phyloP scores from a whole-genome alignment of 2,329 filamentous ascomycete genomes.

The Aspergillus pseudotamarii region DNA sequence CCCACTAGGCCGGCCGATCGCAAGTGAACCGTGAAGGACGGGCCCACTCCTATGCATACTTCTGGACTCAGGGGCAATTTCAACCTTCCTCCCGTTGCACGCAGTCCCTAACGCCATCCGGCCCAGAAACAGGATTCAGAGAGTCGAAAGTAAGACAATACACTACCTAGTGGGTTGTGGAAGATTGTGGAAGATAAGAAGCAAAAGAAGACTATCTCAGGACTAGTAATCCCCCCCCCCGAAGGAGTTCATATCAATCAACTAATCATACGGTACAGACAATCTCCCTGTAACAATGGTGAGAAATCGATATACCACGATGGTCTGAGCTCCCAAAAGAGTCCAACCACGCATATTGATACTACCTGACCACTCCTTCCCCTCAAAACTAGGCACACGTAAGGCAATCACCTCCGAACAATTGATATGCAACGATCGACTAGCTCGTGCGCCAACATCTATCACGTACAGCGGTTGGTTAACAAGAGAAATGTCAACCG shows the following conservation, averaged over 20 bases:
- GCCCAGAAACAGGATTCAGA: no score
- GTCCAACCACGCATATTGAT: no score
- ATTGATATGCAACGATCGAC: conserved; percentile 1
- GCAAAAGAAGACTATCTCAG: not conserved
- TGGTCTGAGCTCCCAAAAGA: not conserved
- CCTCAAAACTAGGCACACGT: not conserved
- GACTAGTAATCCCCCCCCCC: not conserved
- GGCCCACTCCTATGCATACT: conserved; percentile 4
- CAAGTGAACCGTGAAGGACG: conserved; percentile 1
- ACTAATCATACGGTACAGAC: not conserved
- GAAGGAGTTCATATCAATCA: not conserved
- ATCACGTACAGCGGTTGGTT: not conserved
- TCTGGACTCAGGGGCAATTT: not conserved
- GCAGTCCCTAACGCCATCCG: not conserved
- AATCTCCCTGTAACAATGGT: not conserved
- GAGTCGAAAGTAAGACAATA: no score
- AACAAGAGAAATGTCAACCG: not conserved
- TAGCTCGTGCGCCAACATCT: conserved; percentile 1
- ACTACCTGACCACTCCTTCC: not conserved
- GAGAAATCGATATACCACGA: not conserved
- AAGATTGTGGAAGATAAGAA: not conserved
- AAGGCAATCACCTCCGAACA: not conserved
- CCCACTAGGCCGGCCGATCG: conserved; percentile 3
- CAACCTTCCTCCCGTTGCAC: not conserved
- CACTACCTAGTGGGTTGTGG: no score